A percentile compares a stretch with the other conserved stretches of the same genome.
These are phyloP conservation scores for Platanthera guangdongensis DNA, from an alignment of 106 monocot genomes.

Conservation along the genomic window DNA sequence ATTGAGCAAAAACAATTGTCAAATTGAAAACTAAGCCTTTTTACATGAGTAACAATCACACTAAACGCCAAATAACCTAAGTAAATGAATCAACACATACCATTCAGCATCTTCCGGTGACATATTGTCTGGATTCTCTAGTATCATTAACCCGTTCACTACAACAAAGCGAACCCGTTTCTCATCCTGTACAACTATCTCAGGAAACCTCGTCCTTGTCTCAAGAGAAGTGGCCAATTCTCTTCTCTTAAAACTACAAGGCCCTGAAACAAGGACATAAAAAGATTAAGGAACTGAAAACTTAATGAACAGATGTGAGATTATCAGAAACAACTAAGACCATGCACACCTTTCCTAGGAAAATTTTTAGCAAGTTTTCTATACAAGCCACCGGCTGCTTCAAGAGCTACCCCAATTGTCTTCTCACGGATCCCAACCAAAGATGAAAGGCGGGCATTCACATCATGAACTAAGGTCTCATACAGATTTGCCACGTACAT, in stretches of 20 bases:
- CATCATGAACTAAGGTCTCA: slow-evolving; percentile 84
- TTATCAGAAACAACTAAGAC: background rate
- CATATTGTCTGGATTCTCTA: slow-evolving; percentile 64
- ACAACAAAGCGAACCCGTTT: slow-evolving; percentile 96
- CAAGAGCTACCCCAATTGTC: slow-evolving; percentile 93
- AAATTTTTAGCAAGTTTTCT: slow-evolving; percentile 77
- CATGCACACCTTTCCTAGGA: slow-evolving; percentile 61
- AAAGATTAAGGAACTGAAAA: background rate
- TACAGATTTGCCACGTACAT: slow-evolving; percentile 98
- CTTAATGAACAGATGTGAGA: background rate
- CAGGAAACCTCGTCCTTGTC: slow-evolving; percentile 84
- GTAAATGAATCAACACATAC: slow-evolving; percentile 22
- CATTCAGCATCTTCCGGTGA: slow-evolving; percentile 68
- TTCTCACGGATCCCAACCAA: slow-evolving; percentile 73
- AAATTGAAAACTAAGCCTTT: too few relatives aligned
- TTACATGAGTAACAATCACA: background rate
- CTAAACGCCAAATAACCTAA: background rate
- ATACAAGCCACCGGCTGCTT: slow-evolving; percentile 92
- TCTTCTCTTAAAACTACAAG: slow-evolving; percentile 81
- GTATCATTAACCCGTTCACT: slow-evolving; percentile 76
- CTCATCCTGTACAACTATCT: slow-evolving; percentile 85
- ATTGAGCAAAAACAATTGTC: too few relatives aligned
- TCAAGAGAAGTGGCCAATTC: slow-evolving; percentile 91
- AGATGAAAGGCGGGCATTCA: slow-evolving; percentile 54
- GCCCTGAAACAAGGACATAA: slow-evolving; percentile 30